Percentiles rank a stretch among this genome's conserved stretches.
phyloP scores from a whole-genome alignment of 2,329 filamentous ascomycete species.

The Tolypocladium ophioglossoides region DNA sequence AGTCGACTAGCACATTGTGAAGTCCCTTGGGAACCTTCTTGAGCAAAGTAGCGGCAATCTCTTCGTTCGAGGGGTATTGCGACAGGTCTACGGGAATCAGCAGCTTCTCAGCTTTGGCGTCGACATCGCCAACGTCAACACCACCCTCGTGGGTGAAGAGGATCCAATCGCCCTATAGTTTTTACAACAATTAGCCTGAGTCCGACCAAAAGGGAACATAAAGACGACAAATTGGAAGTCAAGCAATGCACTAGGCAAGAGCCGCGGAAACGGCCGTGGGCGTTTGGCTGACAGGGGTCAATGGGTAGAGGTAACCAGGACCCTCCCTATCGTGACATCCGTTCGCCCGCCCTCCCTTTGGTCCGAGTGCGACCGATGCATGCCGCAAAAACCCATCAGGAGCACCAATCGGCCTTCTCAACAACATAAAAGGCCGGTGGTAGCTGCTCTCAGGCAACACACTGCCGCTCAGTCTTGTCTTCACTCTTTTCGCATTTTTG shows the following conservation, averaged over 20 bases:
- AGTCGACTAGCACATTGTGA: constrained; percentile 97
- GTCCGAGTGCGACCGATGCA: background rate
- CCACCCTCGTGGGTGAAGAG: constrained; percentile 99
- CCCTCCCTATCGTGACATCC: constrained; percentile 24
- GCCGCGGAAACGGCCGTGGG: background rate
- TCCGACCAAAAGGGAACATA: background rate
- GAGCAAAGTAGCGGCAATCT: constrained; percentile 75
- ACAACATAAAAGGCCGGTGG: constrained; percentile 7
- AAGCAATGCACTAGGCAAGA: background rate
- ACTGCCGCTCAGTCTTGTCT: background rate
- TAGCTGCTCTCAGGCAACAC: background rate
- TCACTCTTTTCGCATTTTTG: background rate
- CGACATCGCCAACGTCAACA: constrained; percentile 98
- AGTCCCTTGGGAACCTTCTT: constrained; percentile 91
- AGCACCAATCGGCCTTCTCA: background rate
- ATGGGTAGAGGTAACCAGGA: constrained; percentile 5
- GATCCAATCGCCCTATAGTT: constrained; percentile 87
- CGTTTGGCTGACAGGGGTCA: constrained; percentile 1
- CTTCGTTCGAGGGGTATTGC: constrained; percentile 90
- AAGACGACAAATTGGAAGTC: background rate
- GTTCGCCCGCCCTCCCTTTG: constrained; percentile 22
- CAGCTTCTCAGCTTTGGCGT: constrained; percentile 97
- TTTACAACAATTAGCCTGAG: constrained; percentile 10
- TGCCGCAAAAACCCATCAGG: constrained; percentile 1
- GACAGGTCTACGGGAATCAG: constrained; percentile 91